A percentile compares a stretch with the other conserved stretches of the same genome.
phyloP scores from a whole-genome alignment of 2,329 filamentous ascomycete genomes.

The Fusarium sp. region DNA sequence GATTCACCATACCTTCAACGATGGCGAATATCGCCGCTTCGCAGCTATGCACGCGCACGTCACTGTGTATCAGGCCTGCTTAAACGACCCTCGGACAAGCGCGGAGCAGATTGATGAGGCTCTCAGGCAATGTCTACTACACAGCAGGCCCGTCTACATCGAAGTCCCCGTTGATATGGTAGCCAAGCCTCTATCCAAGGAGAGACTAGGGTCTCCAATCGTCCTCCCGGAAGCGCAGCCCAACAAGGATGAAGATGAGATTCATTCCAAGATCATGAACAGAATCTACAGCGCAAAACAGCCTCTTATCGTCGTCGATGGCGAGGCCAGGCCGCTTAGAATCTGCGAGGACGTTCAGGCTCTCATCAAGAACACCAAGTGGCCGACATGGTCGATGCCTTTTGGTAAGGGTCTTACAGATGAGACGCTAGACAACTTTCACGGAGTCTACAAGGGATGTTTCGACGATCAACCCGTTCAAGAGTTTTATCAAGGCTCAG shows the following conservation, averaged over 20 bases:
- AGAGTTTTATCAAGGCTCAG: slow-evolving; percentile 54
- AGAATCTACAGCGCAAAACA: slow-evolving; percentile 59
- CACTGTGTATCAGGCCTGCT: slow-evolving; percentile 58
- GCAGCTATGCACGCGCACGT: slow-evolving; percentile 61
- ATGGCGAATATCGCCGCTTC: slow-evolving; percentile 65
- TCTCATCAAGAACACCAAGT: slow-evolving; percentile 56
- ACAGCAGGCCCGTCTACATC: neutral
- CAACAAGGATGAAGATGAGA: neutral
- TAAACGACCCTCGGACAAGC: slow-evolving; percentile 56
- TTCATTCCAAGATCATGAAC: slow-evolving; percentile 51
- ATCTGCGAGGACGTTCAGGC: slow-evolving; percentile 56
- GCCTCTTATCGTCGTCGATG: slow-evolving; percentile 65
- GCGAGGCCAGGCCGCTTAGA: slow-evolving; percentile 57
- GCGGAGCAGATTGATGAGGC: neutral
- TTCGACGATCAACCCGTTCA: slow-evolving; percentile 37
- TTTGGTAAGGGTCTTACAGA: neutral
- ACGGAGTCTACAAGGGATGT: neutral
- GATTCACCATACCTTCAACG: slow-evolving; percentile 68
- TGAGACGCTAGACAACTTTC: neutral
- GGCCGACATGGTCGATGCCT: slow-evolving; percentile 54
- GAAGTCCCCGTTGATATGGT: neutral
- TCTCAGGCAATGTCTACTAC: neutral
- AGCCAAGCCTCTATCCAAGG: neutral
- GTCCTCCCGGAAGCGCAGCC: neutral
- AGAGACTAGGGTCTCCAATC: neutral